Base-by-base conservation (phyloP, 441 rosid species). In the Omphalea diandra region DNA sequence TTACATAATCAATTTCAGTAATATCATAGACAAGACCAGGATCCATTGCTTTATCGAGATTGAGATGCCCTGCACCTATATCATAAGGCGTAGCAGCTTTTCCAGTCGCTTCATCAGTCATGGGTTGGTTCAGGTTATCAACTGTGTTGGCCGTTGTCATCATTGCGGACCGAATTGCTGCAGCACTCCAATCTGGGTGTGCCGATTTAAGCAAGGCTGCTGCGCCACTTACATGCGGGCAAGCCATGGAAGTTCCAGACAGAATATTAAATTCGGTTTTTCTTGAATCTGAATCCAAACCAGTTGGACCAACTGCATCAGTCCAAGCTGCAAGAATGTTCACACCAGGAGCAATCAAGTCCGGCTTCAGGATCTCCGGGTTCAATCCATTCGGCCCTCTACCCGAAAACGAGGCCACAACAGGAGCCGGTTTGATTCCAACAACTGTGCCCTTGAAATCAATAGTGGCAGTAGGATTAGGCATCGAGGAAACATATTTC, bases 321-420 rank as follows among this genome's bases (percentile, higher is more conserved):
- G 91, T 87, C 97, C 94, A 92, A 35, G 86, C 90, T 22, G 96
- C 93, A 60, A 87, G 83, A 69, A 89, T 89, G 75, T 89, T 89
- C 17, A 89, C 88, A 4, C 93, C 95, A 0, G 93, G 93, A 65
- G 95, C 93, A 70, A 87, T 86, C 79, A 87, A 75, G 65, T 89
- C 93, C 0, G 96, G 91, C 72, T 92, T 92, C 0, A 90, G 80
- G 57, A 92, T 85, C 72, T 92, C 89, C 1, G 90, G 91, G 73
- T 83, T 88, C 71, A 92, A 65, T 8, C 90, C 90, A 22, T 87
- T 92, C 0, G 94, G 98, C 40, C 98, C 96, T 50, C 93, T 77
- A 11, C 83, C 91, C 0, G 93, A 87, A 80, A 92, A 92, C 7
- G 94, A 92, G 63, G 97, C 97, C 33, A 92, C 84, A 1, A 92